Evolutionary conservation across 805 yeast genomes (phyloP).

Genomic region (Cyberlindnera nakhonratchasimensis): DNA sequence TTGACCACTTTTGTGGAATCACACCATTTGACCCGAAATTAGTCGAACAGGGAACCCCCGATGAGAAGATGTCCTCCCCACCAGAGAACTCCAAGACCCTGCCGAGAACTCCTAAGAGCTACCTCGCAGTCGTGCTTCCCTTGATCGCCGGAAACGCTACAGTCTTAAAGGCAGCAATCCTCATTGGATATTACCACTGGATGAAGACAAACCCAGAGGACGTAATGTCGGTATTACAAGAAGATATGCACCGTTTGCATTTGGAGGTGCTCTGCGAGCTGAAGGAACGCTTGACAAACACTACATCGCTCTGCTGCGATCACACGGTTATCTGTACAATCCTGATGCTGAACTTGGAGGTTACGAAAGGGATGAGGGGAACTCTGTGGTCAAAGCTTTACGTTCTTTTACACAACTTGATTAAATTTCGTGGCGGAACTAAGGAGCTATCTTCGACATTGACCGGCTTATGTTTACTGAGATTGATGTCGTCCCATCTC

Average conservation of each 20-base stretch:
- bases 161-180: slow-evolving; percentile 12
- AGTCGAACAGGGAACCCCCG: slow-evolving; percentile 3
- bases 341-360: slow-evolving; percentile 11
- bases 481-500: slow-evolving; percentile 10
- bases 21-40: slow-evolving; percentile 8
- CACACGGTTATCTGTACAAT: slow-evolving; percentile 15
- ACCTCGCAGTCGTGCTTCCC: slow-evolving; percentile 12
- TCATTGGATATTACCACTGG: slow-evolving; percentile 12
- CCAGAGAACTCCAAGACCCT: neutral
- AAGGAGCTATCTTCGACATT: slow-evolving; percentile 7
- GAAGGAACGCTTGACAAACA: slow-evolving; percentile 9
- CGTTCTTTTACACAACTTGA: slow-evolving; percentile 7
- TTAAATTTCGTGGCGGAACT: slow-evolving; percentile 18
- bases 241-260: slow-evolving; percentile 11
- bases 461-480: slow-evolving; percentile 16
- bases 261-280: slow-evolving; percentile 11
- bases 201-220: slow-evolving; percentile 8
- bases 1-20: slow-evolving; percentile 12
- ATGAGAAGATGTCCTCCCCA: slow-evolving; percentile 7
- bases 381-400: slow-evolving; percentile 10
- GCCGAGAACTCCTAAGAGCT: neutral
- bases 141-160: slow-evolving; percentile 17
- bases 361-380: slow-evolving; percentile 11
- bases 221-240: slow-evolving; percentile 5
- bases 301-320: slow-evolving; percentile 16